Evolutionary conservation across 305 asterid species (phyloP), one percentile per base, ranked within the genome.

Genomic region (Rubia peregrina): DNA sequence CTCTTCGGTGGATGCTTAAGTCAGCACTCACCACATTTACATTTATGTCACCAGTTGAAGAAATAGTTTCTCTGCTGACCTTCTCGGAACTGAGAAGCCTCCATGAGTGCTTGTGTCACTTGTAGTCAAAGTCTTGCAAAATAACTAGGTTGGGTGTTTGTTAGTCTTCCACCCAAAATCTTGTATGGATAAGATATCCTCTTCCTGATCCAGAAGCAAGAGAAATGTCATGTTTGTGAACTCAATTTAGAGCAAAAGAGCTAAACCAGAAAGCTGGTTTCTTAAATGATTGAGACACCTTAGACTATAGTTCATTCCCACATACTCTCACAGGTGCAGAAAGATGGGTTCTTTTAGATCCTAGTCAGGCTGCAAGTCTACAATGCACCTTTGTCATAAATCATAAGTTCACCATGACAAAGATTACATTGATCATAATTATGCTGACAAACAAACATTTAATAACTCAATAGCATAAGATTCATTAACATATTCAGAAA

Each of bases 21-120:
- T 30, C 33, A 30, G 33, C 33, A 30, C 33, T 30, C 33, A 30
- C 33, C 33, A 3, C 33, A 30, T 30, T 30, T 30, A 30, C 33
- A 1, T 30, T 30, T 30, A 30, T 30, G 1, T 61, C 76, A 91
- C 98, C 90, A 89, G 74, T 74, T 84, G 92, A 3, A 95, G 98
- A 16, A 91, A 91, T 70, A 91, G 95, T 75, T 91, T 91, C 72
- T 91, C 98, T 6, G 98, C 98, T 76, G 98, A n/a, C 95, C 77
- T 95, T 24, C 95, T 83, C 61, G 98, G 98, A 74, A 91, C 98
- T 7, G 98, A 91, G 80, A 91, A 91, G 44, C 98, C 98, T 30
- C 98, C 96, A 19, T 91, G 98, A 12, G 96, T 91, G 83, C 98
- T 91, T 21, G 98, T 91, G 79, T 89, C 98, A 69, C 98, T 92